Evolutionary conservation across 768 basidiomycete genomes (phyloP).

Genomic region (Leucocoprinus birnbaumii): DNA sequence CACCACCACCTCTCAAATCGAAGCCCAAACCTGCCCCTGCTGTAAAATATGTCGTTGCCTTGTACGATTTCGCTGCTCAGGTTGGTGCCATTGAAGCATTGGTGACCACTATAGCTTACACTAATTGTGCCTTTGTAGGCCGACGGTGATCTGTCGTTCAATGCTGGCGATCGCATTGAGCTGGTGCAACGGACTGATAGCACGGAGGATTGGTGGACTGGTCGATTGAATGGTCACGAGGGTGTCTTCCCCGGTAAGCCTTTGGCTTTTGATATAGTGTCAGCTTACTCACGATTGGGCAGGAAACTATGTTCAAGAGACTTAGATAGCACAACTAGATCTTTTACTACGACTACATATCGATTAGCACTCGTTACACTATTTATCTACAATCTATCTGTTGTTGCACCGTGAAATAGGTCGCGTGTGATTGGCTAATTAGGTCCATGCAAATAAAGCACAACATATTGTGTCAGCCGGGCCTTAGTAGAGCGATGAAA

Average conservation of each 20-base stretch:
- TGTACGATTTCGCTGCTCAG: conserved; percentile 95
- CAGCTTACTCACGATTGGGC: conserved; percentile 8
- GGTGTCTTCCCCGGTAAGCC: conserved; percentile 86
- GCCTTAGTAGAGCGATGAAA: neutral
- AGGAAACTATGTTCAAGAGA: conserved; percentile 73
- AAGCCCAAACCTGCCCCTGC: conserved; percentile 72
- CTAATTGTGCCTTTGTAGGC: conserved; percentile 48
- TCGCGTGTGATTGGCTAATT: conserved; percentile 25
- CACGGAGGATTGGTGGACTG: conserved; percentile 98
- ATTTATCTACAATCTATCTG: neutral
- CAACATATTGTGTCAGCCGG: conserved; percentile 20
- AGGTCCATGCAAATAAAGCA: conserved; percentile 17
- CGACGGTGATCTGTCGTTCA: conserved; percentile 90
- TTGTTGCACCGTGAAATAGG: conserved; percentile 14
- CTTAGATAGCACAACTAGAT: conserved; percentile 17
- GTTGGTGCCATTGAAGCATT: conserved; percentile 32
- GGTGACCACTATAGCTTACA: conserved; percentile 1
- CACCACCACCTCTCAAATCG: conserved; percentile 88
- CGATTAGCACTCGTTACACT: neutral
- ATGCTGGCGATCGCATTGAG: conserved; percentile 87
- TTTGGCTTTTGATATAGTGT: neutral
- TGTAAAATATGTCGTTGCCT: conserved; percentile 79
- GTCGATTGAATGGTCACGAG: conserved; percentile 73
- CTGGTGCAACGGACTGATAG: conserved; percentile 79
- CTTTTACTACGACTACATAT: conserved; percentile 9